Base-by-base conservation (phyloP, 2,329 filamentous ascomycete species). In the Exophiala aquamarina region DNA sequence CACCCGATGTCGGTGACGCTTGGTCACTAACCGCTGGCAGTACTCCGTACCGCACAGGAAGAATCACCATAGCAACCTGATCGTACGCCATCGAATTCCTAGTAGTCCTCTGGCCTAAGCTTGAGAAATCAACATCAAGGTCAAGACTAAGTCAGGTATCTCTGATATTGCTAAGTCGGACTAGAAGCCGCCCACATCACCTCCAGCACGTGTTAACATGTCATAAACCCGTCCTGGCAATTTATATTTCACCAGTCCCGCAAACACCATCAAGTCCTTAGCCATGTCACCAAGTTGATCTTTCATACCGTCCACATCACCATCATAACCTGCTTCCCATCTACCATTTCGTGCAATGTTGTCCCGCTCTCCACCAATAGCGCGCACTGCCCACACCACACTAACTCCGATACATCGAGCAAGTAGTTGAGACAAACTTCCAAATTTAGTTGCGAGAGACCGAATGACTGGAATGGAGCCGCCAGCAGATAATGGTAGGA, bases 221-320 rank as follows among this genome's bases (percentile, higher is more conserved):
- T 96, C 92, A 70, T 94, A 92, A 45, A 97, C 78, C 62, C 87
- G 81, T 29, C 88, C 86, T 41, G 89, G 89, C 71, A 97, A 79
- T 62, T 93, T 84, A 70, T 95, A 97, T 63, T 88, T 84, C 63
- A 97, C 82, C 77, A 95, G 83, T 47, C 90, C 92, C 13, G 90
- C 92, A 73, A 95, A 97, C 11, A 93, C 87, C 74, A 93, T 95
- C 61, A 96, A 70, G 68, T 97, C 92, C 67, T 90, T 83, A 31
- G 88, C 90, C 72, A 87, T 89, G 41, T 70, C 68, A 47, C 67
- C 71, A 20, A 60, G 32, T 40, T 60, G 58, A 17, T 53, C 50
- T 39, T 59, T 60, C 34, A 58, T 45, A n/a, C 38, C 50, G 34
- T 55, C 52, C 17, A 47, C 29, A 32, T 59, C 55, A 46, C 79